Conservation (phyloP, 495 filamentous ascomycete species). For the Jackrogersella multiformis region DNA sequence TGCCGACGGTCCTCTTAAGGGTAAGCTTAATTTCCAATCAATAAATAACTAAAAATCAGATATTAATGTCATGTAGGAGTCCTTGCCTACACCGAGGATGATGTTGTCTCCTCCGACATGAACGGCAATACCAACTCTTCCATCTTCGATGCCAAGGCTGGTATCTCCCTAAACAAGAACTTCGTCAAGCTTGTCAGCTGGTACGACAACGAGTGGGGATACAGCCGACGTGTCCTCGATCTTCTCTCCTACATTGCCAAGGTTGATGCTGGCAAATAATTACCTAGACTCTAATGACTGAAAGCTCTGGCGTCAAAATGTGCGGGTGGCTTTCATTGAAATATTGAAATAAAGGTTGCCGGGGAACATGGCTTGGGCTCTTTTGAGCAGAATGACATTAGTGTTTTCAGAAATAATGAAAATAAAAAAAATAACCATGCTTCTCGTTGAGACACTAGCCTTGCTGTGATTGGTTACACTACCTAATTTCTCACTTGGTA, state of each 20-base stretch:
- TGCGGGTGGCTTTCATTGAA: slow-evolving; percentile 27
- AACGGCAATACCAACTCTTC: slow-evolving; percentile 91
- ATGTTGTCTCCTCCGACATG: slow-evolving; percentile 91
- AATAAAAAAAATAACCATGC: slow-evolving; percentile 17
- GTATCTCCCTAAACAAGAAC: slow-evolving; percentile 96
- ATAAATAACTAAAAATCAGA: neutral
- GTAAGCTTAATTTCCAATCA: slow-evolving; percentile 57
- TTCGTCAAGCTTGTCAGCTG: slow-evolving; percentile 98
- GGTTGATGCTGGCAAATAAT: slow-evolving; percentile 69
- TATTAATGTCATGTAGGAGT: slow-evolving; percentile 69
- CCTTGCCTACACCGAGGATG: slow-evolving; percentile 95
- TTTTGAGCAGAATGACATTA: slow-evolving; percentile 26
- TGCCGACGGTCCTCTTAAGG: slow-evolving; percentile 83
- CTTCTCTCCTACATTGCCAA: slow-evolving; percentile 92
- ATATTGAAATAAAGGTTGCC: slow-evolving; percentile 21
- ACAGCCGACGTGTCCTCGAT: slow-evolving; percentile 98
- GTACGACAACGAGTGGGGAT: slow-evolving; percentile 92
- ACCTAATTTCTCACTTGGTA: neutral
- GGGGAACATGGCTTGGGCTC: slow-evolving; percentile 28
- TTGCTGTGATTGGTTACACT: neutral
- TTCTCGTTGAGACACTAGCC: neutral
- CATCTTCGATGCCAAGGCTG: slow-evolving; percentile 99
- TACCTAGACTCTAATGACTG: slow-evolving; percentile 69
- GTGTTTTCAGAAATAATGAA: slow-evolving; percentile 20
- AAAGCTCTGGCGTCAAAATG: slow-evolving; percentile 34